These are phyloP conservation scores for Pichia sp. DNA, from an alignment of 1,139 yeast genomes.

Conservation along the genomic window DNA sequence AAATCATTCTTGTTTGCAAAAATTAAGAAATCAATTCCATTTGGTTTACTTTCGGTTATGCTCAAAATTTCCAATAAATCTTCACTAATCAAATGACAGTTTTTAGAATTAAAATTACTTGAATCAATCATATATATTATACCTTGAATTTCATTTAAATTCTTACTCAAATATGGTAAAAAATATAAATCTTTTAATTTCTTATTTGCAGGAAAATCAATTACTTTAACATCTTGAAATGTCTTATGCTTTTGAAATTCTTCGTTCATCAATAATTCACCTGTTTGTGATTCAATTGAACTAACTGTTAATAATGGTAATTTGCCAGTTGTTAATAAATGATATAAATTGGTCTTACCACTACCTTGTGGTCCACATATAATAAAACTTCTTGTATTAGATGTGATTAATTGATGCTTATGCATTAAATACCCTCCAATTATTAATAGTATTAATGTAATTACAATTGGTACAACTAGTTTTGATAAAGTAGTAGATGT, in stretches of 20 bases:
- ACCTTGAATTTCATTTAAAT: constrained; percentile 49
- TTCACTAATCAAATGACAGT: constrained; percentile 43
- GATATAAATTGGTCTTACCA: constrained; percentile 72
- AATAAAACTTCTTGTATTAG: constrained; percentile 43
- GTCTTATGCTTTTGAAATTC: constrained; percentile 24
- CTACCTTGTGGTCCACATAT: constrained; percentile 65
- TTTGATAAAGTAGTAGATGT: constrained; percentile 4
- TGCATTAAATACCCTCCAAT: constrained; percentile 21
- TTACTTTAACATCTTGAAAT: constrained; percentile 37
- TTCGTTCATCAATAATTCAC: constrained; percentile 27
- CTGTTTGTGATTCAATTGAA: constrained; percentile 39
- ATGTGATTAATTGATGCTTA: constrained; percentile 26
- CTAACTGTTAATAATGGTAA: constrained; percentile 35
- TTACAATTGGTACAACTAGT: constrained; percentile 16
- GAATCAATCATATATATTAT: constrained; percentile 66
- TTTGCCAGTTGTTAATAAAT: constrained; percentile 27
- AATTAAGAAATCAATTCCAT: constrained; percentile 63
- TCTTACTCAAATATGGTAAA: constrained; percentile 34
- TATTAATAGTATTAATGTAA: constrained; percentile 21
- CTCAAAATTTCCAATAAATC: constrained; percentile 50
- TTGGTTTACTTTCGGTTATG: constrained; percentile 51
- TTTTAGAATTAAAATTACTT: constrained; percentile 39
- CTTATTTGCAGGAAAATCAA: constrained; percentile 83
- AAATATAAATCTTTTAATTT: constrained; percentile 52
- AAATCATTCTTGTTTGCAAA: constrained; percentile 81